Conservation (phyloP, 1,284 basidiomycete species). For the Ganoderma multipileum region DNA sequence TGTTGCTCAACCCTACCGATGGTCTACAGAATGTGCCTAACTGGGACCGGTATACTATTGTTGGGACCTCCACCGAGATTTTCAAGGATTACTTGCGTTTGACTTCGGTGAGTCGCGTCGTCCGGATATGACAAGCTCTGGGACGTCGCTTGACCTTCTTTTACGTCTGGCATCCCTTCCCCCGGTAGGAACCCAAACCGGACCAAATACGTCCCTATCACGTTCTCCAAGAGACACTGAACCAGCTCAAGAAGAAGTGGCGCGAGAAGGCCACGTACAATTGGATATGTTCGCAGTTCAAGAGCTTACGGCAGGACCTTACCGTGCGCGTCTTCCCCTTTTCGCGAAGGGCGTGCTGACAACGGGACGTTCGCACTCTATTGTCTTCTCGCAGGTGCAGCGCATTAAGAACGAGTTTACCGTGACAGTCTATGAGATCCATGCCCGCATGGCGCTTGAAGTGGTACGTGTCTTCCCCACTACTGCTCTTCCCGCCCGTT, state of each 20-base stretch:
- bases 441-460: conserved; percentile 96
- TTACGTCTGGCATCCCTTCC: neutral
- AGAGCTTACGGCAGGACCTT: conserved; percentile 96
- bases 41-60: conserved; percentile 96
- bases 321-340: conserved; percentile 69
- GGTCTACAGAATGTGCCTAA: conserved; percentile 86
- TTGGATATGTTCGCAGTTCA: conserved; percentile 98
- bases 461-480: conserved; percentile 61
- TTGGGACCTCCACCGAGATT: conserved; percentile 87
- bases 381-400: conserved; percentile 77
- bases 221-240: conserved; percentile 86
- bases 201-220: conserved; percentile 91
- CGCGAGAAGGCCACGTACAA: conserved; percentile 84
- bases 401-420: conserved; percentile 99
- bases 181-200: conserved; percentile 86
- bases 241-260: conserved; percentile 92
- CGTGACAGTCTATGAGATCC: conserved; percentile 97
- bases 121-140: conserved; percentile 12
- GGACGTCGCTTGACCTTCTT: conserved; percentile 7
- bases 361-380: conserved; percentile 27
- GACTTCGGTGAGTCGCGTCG: conserved; percentile 73
- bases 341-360: conserved; percentile 25
- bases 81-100: conserved; percentile 97
- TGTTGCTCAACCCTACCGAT: conserved; percentile 2
- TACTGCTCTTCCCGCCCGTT: conserved; percentile 22